Evolutionary conservation across 768 basidiomycete species (phyloP), one percentile per base, ranked within the genome.

Genomic region (Rhodotorula kratochvilovae): DNA sequence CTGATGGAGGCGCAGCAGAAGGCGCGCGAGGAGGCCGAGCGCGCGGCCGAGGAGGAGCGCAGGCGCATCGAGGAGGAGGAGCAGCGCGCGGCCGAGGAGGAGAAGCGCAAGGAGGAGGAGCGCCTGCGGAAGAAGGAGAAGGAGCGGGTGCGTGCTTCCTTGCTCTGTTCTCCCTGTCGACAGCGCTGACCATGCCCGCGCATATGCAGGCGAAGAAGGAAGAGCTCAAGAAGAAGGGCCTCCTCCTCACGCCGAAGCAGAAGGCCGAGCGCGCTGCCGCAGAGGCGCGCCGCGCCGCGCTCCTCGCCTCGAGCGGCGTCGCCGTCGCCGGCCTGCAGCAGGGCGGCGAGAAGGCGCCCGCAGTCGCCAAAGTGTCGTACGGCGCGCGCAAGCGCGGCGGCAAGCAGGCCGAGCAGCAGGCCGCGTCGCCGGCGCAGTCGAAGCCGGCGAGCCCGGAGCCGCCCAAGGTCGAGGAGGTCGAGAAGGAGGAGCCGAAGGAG

Each of bases 191-290:
- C n/a, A 25, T 50, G 63, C 45, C 53, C 12, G 5, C 61, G 58
- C n/a, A n/a, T 67, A 33, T 64, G n/a, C 78, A 94, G 92, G 89
- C 86, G 56, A 96, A 95, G 81, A 87, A 87, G 62, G 94, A 96
- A 76, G 79, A 89, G 62, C 88, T 90, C 23, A 92, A 90, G 85
- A 95, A 93, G 80, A 94, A 98, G 82, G 96, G 96, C 33, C 87
- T 90, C 57, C 82, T 95, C 35, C 84, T 98, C 61, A 98, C 95
- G n/a, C 93, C 95, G 81, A 96, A 94, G 81, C 94, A 98, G 80
- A 95, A 92, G 81, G 90, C 91, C 78, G 94, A 97, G 80, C 88
- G 85, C 76, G 90, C 90, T 31, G 89, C 88, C 74, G 93, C 92
- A 5, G 94, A 97, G 80, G 86, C 91, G 42, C 88, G 93, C 66